These are phyloP conservation scores for Umbellularia californica DNA, from an alignment of 164 flowering plant genomes.

Conservation along the genomic window DNA sequence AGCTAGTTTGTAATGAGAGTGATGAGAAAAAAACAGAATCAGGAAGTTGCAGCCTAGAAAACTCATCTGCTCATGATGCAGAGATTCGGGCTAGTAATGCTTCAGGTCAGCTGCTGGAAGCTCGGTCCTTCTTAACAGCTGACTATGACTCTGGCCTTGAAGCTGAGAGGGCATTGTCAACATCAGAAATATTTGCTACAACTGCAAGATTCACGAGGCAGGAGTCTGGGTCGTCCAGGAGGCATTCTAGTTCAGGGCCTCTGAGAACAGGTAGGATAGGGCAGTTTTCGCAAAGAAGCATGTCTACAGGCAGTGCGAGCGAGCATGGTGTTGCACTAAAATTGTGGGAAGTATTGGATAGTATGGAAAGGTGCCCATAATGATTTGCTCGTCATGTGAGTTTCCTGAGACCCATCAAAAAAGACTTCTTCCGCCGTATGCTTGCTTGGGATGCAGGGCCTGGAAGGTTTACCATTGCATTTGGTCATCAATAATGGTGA, in stretches of 20 bases:
- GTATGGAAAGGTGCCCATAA: slow-evolving; percentile 1
- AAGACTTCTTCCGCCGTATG: neutral
- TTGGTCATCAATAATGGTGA: slow-evolving; percentile 1
- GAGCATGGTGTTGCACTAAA: slow-evolving; percentile 46
- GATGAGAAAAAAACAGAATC: slow-evolving; percentile 49
- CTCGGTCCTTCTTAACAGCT: slow-evolving; percentile 15
- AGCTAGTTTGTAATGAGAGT: slow-evolving; percentile 73
- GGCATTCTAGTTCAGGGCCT: slow-evolving; percentile 73
- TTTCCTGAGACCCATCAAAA: neutral
- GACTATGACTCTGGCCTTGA: slow-evolving; percentile 36
- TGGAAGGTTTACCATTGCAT: neutral
- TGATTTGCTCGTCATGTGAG: neutral
- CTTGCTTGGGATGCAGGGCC: neutral
- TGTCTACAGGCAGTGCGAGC: slow-evolving; percentile 54
- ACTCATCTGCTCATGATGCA: slow-evolving; percentile 34
- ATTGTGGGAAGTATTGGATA: slow-evolving; percentile 8
- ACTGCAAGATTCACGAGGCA: slow-evolving; percentile 34
- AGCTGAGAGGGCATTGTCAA: slow-evolving; percentile 41
- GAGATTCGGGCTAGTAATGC: slow-evolving; percentile 26
- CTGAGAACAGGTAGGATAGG: slow-evolving; percentile 36
- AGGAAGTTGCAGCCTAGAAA: slow-evolving; percentile 40
- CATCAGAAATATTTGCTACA: slow-evolving; percentile 48
- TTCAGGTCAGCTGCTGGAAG: slow-evolving; percentile 31
- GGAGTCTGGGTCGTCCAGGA: slow-evolving; percentile 53
- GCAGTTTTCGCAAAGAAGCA: slow-evolving; percentile 51